Percentiles rank a stretch among this genome's conserved stretches.
Evolutionary conservation across 495 filamentous ascomycete genomes (phyloP).

Genomic region (Pyrenula aspistea): DNA sequence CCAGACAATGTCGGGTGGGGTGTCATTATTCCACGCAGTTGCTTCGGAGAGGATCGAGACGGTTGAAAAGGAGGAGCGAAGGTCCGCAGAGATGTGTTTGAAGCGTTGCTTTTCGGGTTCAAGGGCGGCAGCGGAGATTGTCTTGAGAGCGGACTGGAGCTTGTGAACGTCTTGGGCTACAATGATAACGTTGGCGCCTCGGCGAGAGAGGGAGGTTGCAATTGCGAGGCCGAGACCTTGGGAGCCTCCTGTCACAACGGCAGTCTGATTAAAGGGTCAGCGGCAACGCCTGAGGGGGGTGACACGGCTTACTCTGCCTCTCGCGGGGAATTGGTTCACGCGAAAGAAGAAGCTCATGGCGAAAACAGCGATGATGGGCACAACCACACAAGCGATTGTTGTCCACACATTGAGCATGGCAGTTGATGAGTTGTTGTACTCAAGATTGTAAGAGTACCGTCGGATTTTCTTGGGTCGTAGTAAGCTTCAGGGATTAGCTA

Average conservation of each 20-base stretch:
- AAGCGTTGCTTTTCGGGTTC: conserved; percentile 57
- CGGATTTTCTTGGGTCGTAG: too few species aligned
- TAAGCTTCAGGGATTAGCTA: too few species aligned
- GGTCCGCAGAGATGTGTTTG: conserved; percentile 73
- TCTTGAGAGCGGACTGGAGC: conserved; percentile 58
- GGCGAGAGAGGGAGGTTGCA: conserved; percentile 59
- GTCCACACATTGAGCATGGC: neutral
- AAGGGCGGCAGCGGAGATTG: conserved; percentile 40
- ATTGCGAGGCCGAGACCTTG: conserved; percentile 79
- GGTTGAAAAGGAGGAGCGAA: conserved; percentile 56
- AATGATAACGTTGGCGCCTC: conserved; percentile 79
- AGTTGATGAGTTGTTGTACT: too few species aligned
- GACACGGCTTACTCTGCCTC: conserved; percentile 54
- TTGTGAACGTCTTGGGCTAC: conserved; percentile 66
- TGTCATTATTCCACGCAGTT: conserved; percentile 69
- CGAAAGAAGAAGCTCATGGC: conserved; percentile 52
- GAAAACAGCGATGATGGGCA: neutral
- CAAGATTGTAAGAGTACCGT: too few species aligned
- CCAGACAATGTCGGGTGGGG: conserved; percentile 78
- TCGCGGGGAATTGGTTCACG: conserved; percentile 69
- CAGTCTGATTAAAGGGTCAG: conserved; percentile 39
- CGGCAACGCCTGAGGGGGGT: neutral
- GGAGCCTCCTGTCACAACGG: conserved; percentile 83
- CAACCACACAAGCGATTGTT: neutral
- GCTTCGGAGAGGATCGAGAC: conserved; percentile 56